phyloP scores from a whole-genome alignment of 345 rosid species.

The Turritis glabra region DNA sequence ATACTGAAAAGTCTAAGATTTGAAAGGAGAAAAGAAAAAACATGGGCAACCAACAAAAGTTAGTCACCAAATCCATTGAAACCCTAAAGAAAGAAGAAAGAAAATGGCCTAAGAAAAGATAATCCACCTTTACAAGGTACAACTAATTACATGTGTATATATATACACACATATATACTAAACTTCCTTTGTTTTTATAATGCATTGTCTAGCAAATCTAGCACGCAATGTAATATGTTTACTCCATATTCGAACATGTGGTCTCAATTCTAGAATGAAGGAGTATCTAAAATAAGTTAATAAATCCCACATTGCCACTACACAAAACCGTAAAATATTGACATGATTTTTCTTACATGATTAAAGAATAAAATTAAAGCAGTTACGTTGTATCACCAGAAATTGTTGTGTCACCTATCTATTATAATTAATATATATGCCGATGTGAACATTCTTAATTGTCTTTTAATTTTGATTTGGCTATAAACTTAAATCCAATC shows the following conservation, averaged over 20 bases:
- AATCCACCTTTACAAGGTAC: slow-evolving; percentile 34
- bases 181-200: slow-evolving; percentile 12
- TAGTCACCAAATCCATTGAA: slow-evolving; percentile 47
- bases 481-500: not conserved
- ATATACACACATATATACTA: not conserved
- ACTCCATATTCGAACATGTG: slow-evolving; percentile 20
- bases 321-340: not conserved
- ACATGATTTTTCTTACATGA: too few species aligned
- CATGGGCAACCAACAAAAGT: slow-evolving; percentile 38
- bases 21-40: slow-evolving; percentile 27
- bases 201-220: slow-evolving; percentile 14
- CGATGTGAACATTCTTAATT: not conserved
- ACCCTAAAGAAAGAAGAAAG: slow-evolving; percentile 31
- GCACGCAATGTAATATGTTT: slow-evolving; percentile 28
- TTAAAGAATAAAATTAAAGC: not conserved
- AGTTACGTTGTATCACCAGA: not conserved
- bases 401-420: not conserved
- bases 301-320: not conserved
- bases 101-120: slow-evolving; percentile 25
- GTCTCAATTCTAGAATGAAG: not conserved
- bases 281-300: not conserved
- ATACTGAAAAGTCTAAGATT: slow-evolving; percentile 29
- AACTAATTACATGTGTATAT: slow-evolving; percentile 12
- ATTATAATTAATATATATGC: not conserved
- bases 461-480: not conserved